Conservation (phyloP, 768 basidiomycete genomes). For the Naganishia friedmannii region DNA sequence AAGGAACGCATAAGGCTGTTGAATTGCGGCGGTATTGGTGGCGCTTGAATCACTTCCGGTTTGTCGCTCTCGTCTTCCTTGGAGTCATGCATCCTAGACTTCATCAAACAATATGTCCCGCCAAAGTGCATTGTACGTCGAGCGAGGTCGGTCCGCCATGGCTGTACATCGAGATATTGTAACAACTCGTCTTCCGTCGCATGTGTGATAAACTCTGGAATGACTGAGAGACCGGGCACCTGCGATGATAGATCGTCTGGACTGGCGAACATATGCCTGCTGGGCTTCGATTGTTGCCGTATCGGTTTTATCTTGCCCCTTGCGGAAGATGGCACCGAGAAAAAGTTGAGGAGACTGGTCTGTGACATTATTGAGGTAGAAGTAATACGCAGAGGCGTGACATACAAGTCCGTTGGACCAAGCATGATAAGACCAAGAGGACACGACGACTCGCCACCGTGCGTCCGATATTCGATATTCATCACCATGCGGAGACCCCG, state of each 20-base stretch:
- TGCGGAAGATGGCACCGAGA: background rate
- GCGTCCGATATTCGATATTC: background rate
- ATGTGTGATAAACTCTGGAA: background rate
- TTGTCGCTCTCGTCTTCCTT: background rate
- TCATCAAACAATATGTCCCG: conserved; percentile 17
- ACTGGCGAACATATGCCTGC: background rate
- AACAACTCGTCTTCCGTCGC: background rate
- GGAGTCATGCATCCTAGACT: background rate
- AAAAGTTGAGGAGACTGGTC: background rate
- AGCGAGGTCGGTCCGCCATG: conserved; percentile 9
- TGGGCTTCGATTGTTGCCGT: background rate
- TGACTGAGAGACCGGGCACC: conserved; percentile 1
- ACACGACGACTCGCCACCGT: conserved; percentile 1
- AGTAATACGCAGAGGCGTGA: background rate
- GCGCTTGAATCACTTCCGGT: conserved; percentile 8
- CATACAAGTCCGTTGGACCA: background rate
- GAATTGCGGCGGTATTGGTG: conserved; percentile 11
- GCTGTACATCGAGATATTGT: background rate
- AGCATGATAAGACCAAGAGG: background rate
- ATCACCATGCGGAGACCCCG: background rate
- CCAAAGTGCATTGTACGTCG: conserved; percentile 11
- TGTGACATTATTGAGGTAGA: background rate
- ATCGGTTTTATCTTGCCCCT: background rate
- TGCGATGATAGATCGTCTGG: background rate
- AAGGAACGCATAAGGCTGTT: background rate